Evolutionary conservation across 495 filamentous ascomycete species (phyloP), one percentile per base, ranked within the genome.

Genomic region (Penicillium dipodomyicola): DNA sequence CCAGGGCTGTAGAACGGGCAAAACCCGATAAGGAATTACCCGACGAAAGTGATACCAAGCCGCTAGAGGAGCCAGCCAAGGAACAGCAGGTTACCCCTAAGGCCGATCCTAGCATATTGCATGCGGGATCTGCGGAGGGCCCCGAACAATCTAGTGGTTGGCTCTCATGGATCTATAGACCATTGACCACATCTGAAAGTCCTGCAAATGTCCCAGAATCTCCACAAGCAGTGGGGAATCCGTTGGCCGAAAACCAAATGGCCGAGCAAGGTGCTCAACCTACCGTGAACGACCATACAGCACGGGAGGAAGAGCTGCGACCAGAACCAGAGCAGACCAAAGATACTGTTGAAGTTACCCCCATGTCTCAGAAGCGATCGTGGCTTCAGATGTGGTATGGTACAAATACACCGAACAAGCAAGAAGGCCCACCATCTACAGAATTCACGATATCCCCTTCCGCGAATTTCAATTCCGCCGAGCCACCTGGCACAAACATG

Each of bases 91-190:
- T 33, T 12, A 32, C 52, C 29, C 25, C 60, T 58, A 49, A 54
- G 43, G 23, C 56, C n/a, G 57, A 59, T 12, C 14, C 59, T 8
- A 51, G 45, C 39, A 49, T 52, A 9, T 44, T 20, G n/a, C 59
- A 53, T 30, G 22, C 49, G 37, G 59, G 19, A 46, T 15, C 59
- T 50, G 45, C 65, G 48, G 35, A 64, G n/a, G 25, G 57, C 12
- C 50, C 65, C 44, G 72, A 61, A 33, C 77, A 80, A 29, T 57
- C 77, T 14, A 73, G 71, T 10, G 76, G 81, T 25, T 87, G 85
- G 85, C 61, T 86, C 30, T 82, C 80, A 52, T 86, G 84, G 80
- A 70, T 86, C 33, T 77, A 82, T 23, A 71, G 67, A 15, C 35
- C 66, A 17, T 50, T 58, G 1, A 30, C 52, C 17, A 27, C 59